Conservation (phyloP, 176 grass and related monocot genomes). For the Stipa capillata region DNA sequence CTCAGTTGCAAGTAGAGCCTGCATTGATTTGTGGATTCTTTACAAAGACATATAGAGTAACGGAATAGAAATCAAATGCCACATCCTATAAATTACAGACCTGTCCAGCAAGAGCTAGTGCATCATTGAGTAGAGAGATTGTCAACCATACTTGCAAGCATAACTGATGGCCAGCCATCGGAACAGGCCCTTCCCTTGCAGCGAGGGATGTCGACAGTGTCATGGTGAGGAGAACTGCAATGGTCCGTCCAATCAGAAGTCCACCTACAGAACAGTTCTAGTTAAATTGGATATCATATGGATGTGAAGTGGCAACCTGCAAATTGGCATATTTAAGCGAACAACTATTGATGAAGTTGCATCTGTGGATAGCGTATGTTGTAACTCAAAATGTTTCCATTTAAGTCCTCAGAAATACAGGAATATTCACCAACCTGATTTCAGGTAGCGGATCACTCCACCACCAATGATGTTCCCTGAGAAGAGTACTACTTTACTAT, state of each 20-base stretch:
- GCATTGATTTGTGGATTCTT: background rate
- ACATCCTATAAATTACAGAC: slow-evolving; percentile 21
- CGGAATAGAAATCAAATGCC: background rate
- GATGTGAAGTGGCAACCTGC: background rate
- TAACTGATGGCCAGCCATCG: slow-evolving; percentile 84
- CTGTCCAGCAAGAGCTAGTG: slow-evolving; percentile 90
- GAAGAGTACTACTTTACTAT: slow-evolving; percentile 59
- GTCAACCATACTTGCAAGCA: slow-evolving; percentile 96
- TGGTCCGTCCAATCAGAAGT: slow-evolving; percentile 74
- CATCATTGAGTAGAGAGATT: slow-evolving; percentile 82
- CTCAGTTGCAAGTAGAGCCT: slow-evolving; percentile 86
- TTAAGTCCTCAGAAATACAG: background rate
- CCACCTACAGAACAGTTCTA: slow-evolving; percentile 43
- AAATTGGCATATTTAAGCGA: background rate
- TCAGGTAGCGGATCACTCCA: slow-evolving; percentile 60
- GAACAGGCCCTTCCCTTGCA: slow-evolving; percentile 71
- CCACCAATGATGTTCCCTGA: slow-evolving; percentile 40
- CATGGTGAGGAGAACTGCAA: slow-evolving; percentile 64
- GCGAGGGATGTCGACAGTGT: slow-evolving; percentile 71
- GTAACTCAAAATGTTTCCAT: background rate
- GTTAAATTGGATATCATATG: background rate
- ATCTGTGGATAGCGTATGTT: background rate
- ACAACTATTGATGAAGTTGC: background rate
- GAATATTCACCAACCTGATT: slow-evolving; percentile 60
- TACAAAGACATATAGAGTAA: background rate